These are phyloP conservation scores for Dendrocalamus latiflorus DNA, from an alignment of 202 grass and related monocot species.

Conservation along the genomic window DNA sequence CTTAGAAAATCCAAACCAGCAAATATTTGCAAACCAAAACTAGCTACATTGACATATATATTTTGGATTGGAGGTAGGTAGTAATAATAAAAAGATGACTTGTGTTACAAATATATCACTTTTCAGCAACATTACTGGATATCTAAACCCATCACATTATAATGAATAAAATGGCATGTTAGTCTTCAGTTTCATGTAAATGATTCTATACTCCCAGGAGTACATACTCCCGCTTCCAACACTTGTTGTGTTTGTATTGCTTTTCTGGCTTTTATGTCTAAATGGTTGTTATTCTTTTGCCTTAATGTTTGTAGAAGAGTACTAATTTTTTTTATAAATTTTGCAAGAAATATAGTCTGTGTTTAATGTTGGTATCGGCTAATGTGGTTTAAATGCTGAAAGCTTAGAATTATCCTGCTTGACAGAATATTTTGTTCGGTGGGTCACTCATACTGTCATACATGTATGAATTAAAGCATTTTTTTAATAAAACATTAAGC, in stretches of 20 bases:
- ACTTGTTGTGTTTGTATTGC: not conserved
- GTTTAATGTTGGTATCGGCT: not conserved
- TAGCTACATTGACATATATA: not conserved
- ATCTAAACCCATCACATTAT: too few species aligned
- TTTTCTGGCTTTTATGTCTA: not conserved
- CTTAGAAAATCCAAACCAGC: not conserved
- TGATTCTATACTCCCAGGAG: too few species aligned
- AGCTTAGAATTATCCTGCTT: not conserved
- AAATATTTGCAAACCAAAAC: not conserved
- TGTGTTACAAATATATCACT: too few species aligned
- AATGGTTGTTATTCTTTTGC: not conserved
- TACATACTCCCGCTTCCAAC: too few species aligned
- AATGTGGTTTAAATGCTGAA: not conserved
- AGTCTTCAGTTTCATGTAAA: not conserved
- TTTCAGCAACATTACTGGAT: too few species aligned
- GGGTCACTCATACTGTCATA: not conserved
- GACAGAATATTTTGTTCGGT: not conserved
- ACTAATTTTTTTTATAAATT: not conserved
- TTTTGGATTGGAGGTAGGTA: not conserved
- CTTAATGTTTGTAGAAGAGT: not conserved
- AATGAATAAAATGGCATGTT: not conserved
- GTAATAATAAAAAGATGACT: too few species aligned
- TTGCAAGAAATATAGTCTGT: not conserved
- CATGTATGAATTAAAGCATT: not conserved
- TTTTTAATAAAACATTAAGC: not conserved